Evolutionary conservation across 1,284 basidiomycete genomes (phyloP), one percentile per base, ranked within the genome.

Genomic region (Ceratobasidium sp.): DNA sequence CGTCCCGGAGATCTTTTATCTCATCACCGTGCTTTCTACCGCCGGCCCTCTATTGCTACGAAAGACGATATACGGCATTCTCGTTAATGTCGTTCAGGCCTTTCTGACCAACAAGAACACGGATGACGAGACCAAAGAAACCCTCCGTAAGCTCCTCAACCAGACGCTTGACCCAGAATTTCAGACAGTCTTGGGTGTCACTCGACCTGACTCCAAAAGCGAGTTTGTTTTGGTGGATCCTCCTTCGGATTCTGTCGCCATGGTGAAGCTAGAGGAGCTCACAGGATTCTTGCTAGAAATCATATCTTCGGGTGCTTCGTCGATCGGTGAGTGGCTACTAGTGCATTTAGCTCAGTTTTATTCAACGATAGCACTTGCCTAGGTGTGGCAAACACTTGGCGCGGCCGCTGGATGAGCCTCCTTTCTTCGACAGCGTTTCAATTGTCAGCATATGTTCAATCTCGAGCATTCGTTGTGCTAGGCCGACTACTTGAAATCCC

Each of bases 341-440:
- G 35, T 11, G 35, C 11, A 38, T 32, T 64, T 54, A 57, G 23
- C 14, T 23, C 72, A 26, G 23, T 14, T 26, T 41, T 32, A 16
- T n/a, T 47, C 30, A 62, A 44, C 14, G 6, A 0, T n/a, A 13
- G 57, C n/a, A 18, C 54, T 30, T 66, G 55, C n/a, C 50, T 74
- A 95, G 96, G 94, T 66, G 84, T 95, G 11, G 84, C 94, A 49
- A 98, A 98, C 79, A 89, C 93, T 16, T 98, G 96, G 96, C 88
- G 93, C 73, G 94, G 95, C 30, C 86, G 96, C 47, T 95, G 96
- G 93, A 95, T 96, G 89, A 91, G 94, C 70, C 82, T 98, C 69
- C 89, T 96, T n/a, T 93, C 94, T 0, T 90, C 94, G 1, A 95
- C 92, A 0, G 95, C 95, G 23, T 98, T 98, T 85, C 96, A 98